Percentiles rank a stretch among this genome's conserved stretches.
Evolutionary conservation across 129 eudicot genomes (phyloP).

Genomic region (Escallonia rubra): DNA sequence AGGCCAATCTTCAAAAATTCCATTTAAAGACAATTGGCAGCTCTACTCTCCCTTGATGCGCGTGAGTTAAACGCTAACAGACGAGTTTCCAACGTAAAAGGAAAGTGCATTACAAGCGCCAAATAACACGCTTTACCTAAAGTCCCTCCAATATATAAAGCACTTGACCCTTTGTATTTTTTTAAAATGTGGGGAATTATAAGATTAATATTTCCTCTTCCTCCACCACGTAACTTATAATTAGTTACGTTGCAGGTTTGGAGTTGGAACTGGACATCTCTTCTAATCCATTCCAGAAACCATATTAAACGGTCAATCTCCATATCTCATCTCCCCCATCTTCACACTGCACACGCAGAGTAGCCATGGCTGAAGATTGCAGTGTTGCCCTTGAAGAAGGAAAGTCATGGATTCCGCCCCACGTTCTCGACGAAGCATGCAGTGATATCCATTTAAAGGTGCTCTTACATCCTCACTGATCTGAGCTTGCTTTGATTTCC

Average conservation of each 20-base stretch:
- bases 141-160: too few relatives aligned
- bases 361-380: slow-evolving; percentile 23
- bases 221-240: slow-evolving; percentile 26
- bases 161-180: too few relatives aligned
- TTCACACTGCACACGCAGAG: background rate
- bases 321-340: slow-evolving; percentile 14
- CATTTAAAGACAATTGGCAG: too few relatives aligned
- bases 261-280: slow-evolving; percentile 56
- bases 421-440: slow-evolving; percentile 19
- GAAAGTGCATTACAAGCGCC: too few relatives aligned
- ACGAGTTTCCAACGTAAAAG: too few relatives aligned
- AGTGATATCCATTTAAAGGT: slow-evolving; percentile 13
- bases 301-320: slow-evolving; percentile 6
- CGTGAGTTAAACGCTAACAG: too few relatives aligned
- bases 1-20: background rate
- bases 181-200: too few relatives aligned
- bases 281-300: slow-evolving; percentile 18
- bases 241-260: slow-evolving; percentile 69
- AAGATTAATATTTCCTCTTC: too few relatives aligned
- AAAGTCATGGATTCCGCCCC: slow-evolving; percentile 35
- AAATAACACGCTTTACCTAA: too few relatives aligned
- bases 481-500: background rate
- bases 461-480: background rate
- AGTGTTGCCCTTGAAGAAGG: slow-evolving; percentile 23
- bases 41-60: too few relatives aligned